These are phyloP conservation scores for Pseudevernia furfuracea DNA, from an alignment of 495 filamentous ascomycete genomes.

Conservation along the genomic window DNA sequence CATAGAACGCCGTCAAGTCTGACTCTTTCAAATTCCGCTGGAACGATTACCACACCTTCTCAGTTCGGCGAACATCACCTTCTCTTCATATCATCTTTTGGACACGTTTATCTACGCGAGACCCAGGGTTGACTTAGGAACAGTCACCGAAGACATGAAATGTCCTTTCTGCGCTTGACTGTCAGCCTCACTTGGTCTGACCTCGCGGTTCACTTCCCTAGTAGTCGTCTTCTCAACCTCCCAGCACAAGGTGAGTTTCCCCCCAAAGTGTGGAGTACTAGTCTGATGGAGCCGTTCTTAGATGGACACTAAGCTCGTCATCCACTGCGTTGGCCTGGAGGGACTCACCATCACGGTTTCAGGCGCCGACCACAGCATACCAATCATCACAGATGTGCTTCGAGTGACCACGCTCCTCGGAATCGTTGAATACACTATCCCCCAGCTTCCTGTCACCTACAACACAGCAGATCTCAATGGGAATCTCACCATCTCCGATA, in stretches of 20 bases:
- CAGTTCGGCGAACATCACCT: not conserved
- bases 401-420: not conserved
- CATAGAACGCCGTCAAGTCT: not conserved
- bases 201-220: not conserved
- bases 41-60: not conserved
- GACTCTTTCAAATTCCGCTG: not conserved
- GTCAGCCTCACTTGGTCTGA: not conserved
- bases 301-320: not conserved
- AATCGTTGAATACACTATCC: not conserved
- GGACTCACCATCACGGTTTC: not conserved
- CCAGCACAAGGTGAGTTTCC: not conserved
- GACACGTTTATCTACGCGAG: not conserved
- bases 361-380: not conserved
- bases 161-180: not conserved
- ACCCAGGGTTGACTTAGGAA: not conserved
- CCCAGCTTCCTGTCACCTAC: slow-evolving; percentile 2
- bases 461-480: not conserved
- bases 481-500: not conserved
- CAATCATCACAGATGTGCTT: not conserved
- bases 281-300: not conserved
- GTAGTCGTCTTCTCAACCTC: not conserved
- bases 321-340: not conserved
- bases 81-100: not conserved
- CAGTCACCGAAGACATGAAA: not conserved
- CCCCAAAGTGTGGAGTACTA: not conserved